phyloP scores from a whole-genome alignment of 805 yeast species.

The Jamesozyma hellenica region DNA sequence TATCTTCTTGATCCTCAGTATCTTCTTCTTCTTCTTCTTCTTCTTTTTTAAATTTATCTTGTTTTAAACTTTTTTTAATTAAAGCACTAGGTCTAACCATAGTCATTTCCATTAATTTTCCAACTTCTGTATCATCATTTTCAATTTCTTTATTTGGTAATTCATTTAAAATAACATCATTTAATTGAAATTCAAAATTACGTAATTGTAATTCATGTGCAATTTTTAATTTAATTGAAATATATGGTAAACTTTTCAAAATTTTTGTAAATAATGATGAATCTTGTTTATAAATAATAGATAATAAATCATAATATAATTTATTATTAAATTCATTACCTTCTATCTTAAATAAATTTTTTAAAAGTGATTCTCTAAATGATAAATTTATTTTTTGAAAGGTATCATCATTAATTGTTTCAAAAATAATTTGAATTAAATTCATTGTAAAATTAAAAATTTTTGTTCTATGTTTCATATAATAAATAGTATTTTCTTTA shows the following conservation, averaged over 20 bases:
- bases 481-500: conserved; percentile 15
- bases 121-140: conserved; percentile 16
- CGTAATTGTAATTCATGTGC: conserved; percentile 20
- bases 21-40: background rate
- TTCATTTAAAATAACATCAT: conserved; percentile 1
- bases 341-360: conserved; percentile 14
- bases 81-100: conserved; percentile 27
- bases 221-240: conserved; percentile 22
- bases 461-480: conserved; percentile 23
- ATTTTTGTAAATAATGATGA: conserved; percentile 8
- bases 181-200: conserved; percentile 12
- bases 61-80: conserved; percentile 10
- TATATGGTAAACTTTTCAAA: conserved; percentile 10
- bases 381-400: background rate
- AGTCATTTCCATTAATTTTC: conserved; percentile 25
- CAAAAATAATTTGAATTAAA: conserved; percentile 5
- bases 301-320: conserved; percentile 17
- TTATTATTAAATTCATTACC: conserved; percentile 23
- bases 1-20: background rate
- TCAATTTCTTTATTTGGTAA: background rate
- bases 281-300: conserved; percentile 9
- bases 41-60: conserved; percentile 20
- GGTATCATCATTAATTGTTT: background rate
- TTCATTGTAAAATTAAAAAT: conserved; percentile 21
- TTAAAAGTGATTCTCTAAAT: conserved; percentile 2